Evolutionary conservation across 2,329 filamentous ascomycete genomes (phyloP).

Genomic region (Colletotrichum theobromicola): DNA sequence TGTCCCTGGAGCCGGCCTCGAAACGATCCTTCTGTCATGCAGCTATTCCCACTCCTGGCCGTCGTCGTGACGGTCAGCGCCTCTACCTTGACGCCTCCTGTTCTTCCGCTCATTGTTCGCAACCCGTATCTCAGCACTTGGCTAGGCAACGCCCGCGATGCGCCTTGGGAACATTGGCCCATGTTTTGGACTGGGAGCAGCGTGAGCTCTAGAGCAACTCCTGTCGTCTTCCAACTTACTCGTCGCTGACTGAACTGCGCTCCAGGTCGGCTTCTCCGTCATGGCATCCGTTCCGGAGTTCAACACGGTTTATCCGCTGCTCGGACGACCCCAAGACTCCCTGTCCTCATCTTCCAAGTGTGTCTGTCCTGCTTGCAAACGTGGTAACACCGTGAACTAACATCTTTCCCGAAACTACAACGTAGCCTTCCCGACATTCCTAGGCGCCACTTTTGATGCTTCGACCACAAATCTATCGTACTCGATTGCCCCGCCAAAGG

Average conservation of each 20-base stretch:
- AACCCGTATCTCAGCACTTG: slow-evolving; percentile 67
- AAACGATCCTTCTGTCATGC: slow-evolving; percentile 26
- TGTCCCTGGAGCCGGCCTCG: background rate
- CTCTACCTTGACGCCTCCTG: slow-evolving; percentile 60
- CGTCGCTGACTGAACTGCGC: background rate
- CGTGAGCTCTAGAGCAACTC: slow-evolving; percentile 36
- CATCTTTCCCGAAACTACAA: slow-evolving; percentile 34
- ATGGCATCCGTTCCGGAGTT: slow-evolving; percentile 51
- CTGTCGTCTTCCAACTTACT: background rate
- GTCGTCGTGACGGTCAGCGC: slow-evolving; percentile 42
- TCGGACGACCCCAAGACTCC: slow-evolving; percentile 59
- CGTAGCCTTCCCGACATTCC: slow-evolving; percentile 46
- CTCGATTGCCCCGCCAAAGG: slow-evolving; percentile 35
- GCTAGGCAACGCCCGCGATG: slow-evolving; percentile 70
- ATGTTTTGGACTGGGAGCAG: slow-evolving; percentile 82
- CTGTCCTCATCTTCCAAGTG: slow-evolving; percentile 33
- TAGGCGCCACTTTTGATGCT: slow-evolving; percentile 52
- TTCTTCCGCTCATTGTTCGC: slow-evolving; percentile 62
- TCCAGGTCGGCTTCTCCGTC: slow-evolving; percentile 53
- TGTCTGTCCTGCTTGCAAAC: background rate
- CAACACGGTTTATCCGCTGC: slow-evolving; percentile 51
- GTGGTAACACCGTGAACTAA: background rate
- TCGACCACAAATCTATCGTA: slow-evolving; percentile 57
- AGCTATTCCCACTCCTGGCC: slow-evolving; percentile 33
- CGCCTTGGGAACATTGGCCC: slow-evolving; percentile 84